Base-by-base conservation (phyloP, 2,329 filamentous ascomycete genomes). In the Aspergillus novoparasiticus region DNA sequence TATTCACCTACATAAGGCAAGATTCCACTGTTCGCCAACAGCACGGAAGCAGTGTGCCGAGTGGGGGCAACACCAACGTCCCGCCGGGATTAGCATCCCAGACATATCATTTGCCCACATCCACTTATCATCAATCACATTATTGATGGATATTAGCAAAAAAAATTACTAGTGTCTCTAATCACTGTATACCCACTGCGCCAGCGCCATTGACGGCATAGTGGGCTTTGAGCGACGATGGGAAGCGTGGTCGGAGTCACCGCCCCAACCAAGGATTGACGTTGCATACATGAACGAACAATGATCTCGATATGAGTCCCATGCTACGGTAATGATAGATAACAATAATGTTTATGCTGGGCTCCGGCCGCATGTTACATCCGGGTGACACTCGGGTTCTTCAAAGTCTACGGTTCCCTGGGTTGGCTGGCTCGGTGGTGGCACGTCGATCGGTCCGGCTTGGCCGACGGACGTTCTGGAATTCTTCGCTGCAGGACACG, bases 401-500 rank as follows among this genome's bases (percentile, higher is more conserved):
- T 34, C 23, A n/a, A 19, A 41, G 56, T 28, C 48, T n/a, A 61
- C 51, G 39, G 46, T 63, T 62, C 60, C 59, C 19, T 50, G 39
- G 26, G 39, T 54, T 57, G 58, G 62, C 46, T 50, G 46, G 65
- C 28, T 64, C 60, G 64, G 43, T 61, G 51, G 60, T 66, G 60
- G 64, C 61, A 64, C 64, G 62, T 58, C 64, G 64, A 68, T 65
- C 61, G 58, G 60, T 57, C 45, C 57, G 63, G 58, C 63, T 67
- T 68, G 64, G 65, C 64, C 39, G 39, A 41, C 32, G 50, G 58
- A 46, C 36, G 48, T 76, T 77, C 75, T 76, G 72, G 75, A 77
- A 77, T 51, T 36, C 66, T 77, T 76, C 74, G 72, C 60, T 75
- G 75, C 75, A 76, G 68, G 36, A 58, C 54, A 58, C 55, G 56